Evolutionary conservation across 768 basidiomycete genomes (phyloP), one percentile per base, ranked within the genome.

Genomic region (Tephrocybe rancida): DNA sequence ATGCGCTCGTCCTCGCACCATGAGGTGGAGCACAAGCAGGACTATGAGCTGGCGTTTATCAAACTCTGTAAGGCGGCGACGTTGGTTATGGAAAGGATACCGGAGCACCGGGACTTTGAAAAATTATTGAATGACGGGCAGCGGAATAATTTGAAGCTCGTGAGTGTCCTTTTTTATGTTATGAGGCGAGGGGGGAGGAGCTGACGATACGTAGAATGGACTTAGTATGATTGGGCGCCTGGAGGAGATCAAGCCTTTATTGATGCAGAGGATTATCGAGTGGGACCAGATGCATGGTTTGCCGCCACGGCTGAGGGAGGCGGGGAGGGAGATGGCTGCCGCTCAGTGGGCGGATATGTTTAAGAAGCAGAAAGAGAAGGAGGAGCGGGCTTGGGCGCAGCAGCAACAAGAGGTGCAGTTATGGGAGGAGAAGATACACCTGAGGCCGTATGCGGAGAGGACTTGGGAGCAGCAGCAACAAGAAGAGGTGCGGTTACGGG

Each of bases 31-130:
- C 39, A 77, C 30, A 69, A 72, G 18, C 78, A 80, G 1, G 84
- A 92, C 65, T 71, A 85, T 44, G 87, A 92, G 65, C 73, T 68
- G n/a, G 87, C 86, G 1, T 92, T 91, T 66, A 74, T 92, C 16
- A 77, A 83, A 55, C 83, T 81, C 45, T 89, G 89, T 2, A 82
- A 77, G 55, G 87, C 90, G 8, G 89, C 89, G 0, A 90, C 87
- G 1, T 72, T 92, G 52, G 87, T 91, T 5, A 79, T 90, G 10
- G 89, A 93, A 72, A 86, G 82, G 58, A 72, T 93, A n/a, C 90
- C 90, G 0, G 71, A 73, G 1, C 91, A 92, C 70, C 73, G 77
- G 49, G 85, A 90, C 39, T 92, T 87, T 64, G 61, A 77, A 29
- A 72, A 71, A 0, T 67, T 83, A 38, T 67, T 93, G 60, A 85